phyloP scores from a whole-genome alignment of 768 basidiomycete species.

The Leccinum subgranulosum region DNA sequence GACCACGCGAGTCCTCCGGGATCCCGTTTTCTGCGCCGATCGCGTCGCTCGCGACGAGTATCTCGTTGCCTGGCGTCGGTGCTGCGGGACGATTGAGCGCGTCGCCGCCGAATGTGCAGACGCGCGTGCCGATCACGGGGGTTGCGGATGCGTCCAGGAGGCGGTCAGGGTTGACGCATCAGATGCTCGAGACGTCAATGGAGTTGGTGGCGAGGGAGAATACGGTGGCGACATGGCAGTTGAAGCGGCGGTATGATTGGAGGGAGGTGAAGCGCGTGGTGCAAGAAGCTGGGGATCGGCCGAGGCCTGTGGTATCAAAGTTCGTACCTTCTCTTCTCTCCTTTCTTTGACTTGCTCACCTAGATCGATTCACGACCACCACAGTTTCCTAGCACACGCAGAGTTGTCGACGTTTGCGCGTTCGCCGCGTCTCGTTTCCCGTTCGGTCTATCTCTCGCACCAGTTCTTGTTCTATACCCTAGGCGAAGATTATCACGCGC shows the following conservation, averaged over 20 bases:
- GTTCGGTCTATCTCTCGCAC: conserved; percentile 77
- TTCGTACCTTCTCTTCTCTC: conserved; percentile 2
- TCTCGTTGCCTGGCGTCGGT: conserved; percentile 57
- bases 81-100: conserved; percentile 37
- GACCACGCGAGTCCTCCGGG: conserved; percentile 16
- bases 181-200: conserved; percentile 33
- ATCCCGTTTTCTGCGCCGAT: conserved; percentile 27
- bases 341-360: not conserved
- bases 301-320: conserved; percentile 10
- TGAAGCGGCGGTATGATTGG: conserved; percentile 52
- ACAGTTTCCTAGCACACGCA: conserved; percentile 63
- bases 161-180: conserved; percentile 33
- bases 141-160: conserved; percentile 26
- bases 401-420: conserved; percentile 76
- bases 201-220: conserved; percentile 38
- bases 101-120: conserved; percentile 19
- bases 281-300: conserved; percentile 4
- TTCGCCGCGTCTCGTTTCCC: conserved; percentile 58
- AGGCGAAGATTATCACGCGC: conserved; percentile 74
- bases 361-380: not conserved
- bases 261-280: conserved; percentile 43
- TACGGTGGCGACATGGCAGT: conserved; percentile 62
- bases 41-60: conserved; percentile 47
- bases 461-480: conserved; percentile 81
- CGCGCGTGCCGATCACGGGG: conserved; percentile 8